Evolutionary conservation across 2,329 filamentous ascomycete genomes (phyloP).

Genomic region (Endoconidiophora laricicola): DNA sequence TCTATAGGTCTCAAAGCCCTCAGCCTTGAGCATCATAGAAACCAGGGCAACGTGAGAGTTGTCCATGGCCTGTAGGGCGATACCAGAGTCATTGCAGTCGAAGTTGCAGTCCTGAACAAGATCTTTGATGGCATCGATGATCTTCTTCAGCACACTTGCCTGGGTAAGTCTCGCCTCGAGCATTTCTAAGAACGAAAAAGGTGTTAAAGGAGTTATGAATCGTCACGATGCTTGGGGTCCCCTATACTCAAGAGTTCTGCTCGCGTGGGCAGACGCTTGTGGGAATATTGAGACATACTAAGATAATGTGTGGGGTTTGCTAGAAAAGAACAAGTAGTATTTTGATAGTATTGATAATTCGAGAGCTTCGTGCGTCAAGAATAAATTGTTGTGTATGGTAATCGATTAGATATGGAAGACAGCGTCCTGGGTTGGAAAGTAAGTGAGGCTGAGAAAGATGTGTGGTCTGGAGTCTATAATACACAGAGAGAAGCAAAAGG

Average conservation of each 20-base stretch:
- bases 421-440: background rate
- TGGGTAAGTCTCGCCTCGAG: conserved; percentile 96
- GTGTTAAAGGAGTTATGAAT: conserved; percentile 2
- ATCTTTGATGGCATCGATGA: conserved; percentile 98
- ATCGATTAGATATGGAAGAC: background rate
- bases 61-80: conserved; percentile 98
- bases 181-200: conserved; percentile 36
- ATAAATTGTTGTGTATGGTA: too few relatives aligned
- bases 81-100: conserved; percentile 99
- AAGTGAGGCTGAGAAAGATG: conserved; percentile 4
- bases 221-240: background rate
- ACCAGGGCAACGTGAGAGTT: conserved; percentile 98
- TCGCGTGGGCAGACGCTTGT: background rate
- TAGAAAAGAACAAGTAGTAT: background rate
- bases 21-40: conserved; percentile 95
- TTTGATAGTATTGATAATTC: background rate
- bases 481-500: background rate
- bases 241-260: background rate
- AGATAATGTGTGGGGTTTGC: conserved; percentile 3
- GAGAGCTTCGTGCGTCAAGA: too few relatives aligned
- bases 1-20: conserved; percentile 85
- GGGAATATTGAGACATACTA: conserved; percentile 4
- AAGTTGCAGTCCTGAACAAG: conserved; percentile 99
- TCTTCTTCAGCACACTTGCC: conserved; percentile 88
- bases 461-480: background rate